Base-by-base conservation (phyloP, 805 yeast species). In the Nakazawaea sp. region DNA sequence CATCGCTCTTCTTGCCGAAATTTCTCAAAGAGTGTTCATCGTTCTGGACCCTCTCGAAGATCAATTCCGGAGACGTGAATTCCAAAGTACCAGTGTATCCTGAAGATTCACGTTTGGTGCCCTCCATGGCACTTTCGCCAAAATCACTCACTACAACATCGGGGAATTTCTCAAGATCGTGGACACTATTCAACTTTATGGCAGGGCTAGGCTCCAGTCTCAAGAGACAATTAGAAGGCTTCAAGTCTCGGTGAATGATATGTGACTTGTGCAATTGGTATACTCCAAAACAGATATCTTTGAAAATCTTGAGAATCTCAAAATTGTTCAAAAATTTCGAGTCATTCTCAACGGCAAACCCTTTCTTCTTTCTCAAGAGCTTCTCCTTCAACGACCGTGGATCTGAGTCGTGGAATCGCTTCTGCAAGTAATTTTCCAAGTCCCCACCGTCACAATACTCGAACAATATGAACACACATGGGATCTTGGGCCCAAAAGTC, bases 381-480 rank as follows among this genome's bases (percentile, higher is more conserved):
- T 53, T 50, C 28, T 66, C 56, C 19, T 65, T 59, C 6, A 55
- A 50, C 11, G 63, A 46, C 7, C 55, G 58, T 18, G 50, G 49
- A 32, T 57, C 59, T 1, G 74, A 70, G 18, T 52, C 49, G 27
- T 53, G 51, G 35, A 59, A 52, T 9, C 21, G 26, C 42, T 53
- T 50, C 5, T 55, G 46, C 1, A 81, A 64, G 45, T 81, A 68
- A 37, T 78, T 83, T 49, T 88, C 96, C 40, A 88, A 57, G 29
- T 86, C 86, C 0, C 96, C 96, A 12, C 95, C 95, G 35, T 76
- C 81, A 51, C 96, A 88, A 52, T 82, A 88, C 51, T 88, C 95
- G 55, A 84, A 90, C 11, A 88, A 61, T 8, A 88, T 82, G 48
- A 76, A 88, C 4, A 88, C 86, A 33, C 66, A 62, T 28, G 81